Percentiles rank a stretch among this genome's conserved stretches.
phyloP scores from a whole-genome alignment of 1,139 yeast species.

The Geotrichum candidum region DNA sequence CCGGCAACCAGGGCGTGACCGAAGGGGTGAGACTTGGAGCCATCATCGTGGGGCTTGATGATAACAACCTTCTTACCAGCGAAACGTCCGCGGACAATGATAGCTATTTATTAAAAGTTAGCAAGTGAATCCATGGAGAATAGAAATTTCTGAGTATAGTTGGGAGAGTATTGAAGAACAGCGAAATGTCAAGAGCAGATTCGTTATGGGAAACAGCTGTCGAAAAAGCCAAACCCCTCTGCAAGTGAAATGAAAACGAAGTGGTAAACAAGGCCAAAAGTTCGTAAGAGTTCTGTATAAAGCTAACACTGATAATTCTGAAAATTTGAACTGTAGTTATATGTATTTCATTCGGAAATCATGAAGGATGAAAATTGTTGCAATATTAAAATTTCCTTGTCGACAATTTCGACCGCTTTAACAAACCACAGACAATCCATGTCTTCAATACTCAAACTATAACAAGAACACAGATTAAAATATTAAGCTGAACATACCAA shows the following conservation, averaged over 20 bases:
- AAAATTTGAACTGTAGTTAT: background rate
- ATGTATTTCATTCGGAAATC: background rate
- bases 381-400: background rate
- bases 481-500: slow-evolving; percentile 72
- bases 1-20: slow-evolving; percentile 99
- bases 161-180: background rate
- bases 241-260: background rate
- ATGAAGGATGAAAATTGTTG: background rate
- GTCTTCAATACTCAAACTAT: background rate
- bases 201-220: background rate
- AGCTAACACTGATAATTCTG: background rate
- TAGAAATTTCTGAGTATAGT: background rate
- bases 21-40: slow-evolving; percentile 97
- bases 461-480: background rate
- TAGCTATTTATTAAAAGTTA: slow-evolving; percentile 50
- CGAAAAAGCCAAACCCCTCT: background rate
- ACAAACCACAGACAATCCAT: background rate
- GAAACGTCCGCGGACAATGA: slow-evolving; percentile 99
- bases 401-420: background rate
- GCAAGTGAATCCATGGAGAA: background rate
- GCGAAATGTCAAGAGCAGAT: background rate
- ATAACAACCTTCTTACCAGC: slow-evolving; percentile 99
- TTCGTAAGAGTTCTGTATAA: background rate
- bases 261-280: background rate
- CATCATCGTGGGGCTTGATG: slow-evolving; percentile 98